Evolutionary conservation across 768 basidiomycete species (phyloP).

Genomic region (Naganishia friedmannii): DNA sequence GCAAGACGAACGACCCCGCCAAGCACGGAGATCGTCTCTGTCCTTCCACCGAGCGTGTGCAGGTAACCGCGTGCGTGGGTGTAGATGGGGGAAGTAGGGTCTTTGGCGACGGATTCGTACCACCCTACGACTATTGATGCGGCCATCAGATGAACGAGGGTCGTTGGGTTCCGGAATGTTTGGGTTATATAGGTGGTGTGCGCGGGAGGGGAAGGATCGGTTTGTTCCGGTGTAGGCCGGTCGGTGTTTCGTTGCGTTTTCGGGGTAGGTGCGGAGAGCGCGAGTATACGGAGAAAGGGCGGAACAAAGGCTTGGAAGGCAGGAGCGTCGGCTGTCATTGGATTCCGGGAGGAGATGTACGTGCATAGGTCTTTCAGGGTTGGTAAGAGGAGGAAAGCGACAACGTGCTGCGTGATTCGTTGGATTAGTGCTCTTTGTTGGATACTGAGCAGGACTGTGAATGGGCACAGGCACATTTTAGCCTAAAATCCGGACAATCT

Average conservation of each 20-base stretch:
- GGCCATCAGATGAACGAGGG: not conserved
- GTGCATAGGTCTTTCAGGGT: not conserved
- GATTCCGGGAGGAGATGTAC: not conserved
- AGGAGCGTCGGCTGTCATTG: not conserved
- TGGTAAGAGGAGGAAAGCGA: not conserved
- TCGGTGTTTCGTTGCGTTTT: not conserved
- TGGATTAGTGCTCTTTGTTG: constrained; percentile 8
- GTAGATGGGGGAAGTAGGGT: not conserved
- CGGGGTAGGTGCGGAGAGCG: not conserved
- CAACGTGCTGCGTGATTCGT: constrained; percentile 8
- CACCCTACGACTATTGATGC: not conserved
- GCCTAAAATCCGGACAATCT: too few relatives aligned
- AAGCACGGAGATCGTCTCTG: not conserved
- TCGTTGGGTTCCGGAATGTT: constrained; percentile 2
- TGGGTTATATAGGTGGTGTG: constrained; percentile 16
- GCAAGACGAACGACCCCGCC: not conserved
- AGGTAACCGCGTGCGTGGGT: not conserved
- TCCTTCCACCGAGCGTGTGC: not conserved
- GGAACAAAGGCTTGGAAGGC: not conserved
- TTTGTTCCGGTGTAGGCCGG: not conserved
- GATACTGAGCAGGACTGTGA: constrained; percentile 27
- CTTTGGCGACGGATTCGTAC: not conserved
- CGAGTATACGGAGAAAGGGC: constrained; percentile 10
- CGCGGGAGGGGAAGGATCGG: not conserved
- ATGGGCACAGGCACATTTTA: too few relatives aligned